These are phyloP conservation scores for Phoma sp. DNA, from an alignment of 2,329 filamentous ascomycete genomes.

Conservation along the genomic window DNA sequence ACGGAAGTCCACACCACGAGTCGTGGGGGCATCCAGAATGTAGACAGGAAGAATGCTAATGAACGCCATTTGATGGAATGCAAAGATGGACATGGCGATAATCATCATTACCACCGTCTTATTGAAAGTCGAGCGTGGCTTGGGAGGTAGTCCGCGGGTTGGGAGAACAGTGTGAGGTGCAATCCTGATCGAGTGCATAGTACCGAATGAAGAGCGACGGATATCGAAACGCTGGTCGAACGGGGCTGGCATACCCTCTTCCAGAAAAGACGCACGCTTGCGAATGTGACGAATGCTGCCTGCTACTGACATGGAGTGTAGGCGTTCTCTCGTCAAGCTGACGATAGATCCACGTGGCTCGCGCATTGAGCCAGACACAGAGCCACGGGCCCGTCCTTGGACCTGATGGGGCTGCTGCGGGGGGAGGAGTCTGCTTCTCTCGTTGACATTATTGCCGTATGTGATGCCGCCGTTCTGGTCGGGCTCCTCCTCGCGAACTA, in stretches of 20 bases:
- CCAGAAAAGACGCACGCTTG: conserved; percentile 47
- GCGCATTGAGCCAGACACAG: conserved; percentile 34
- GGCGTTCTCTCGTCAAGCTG: conserved; percentile 33
- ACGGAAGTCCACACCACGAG: conserved; percentile 48
- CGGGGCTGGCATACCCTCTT: conserved; percentile 45
- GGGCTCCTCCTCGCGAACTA: conserved; percentile 40
- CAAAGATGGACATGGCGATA: conserved; percentile 84
- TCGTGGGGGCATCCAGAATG: conserved; percentile 73
- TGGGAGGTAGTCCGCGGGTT: conserved; percentile 22
- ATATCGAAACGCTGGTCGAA: conserved; percentile 46
- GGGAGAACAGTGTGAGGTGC: conserved; percentile 37
- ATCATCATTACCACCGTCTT: conserved; percentile 77
- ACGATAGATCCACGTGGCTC: conserved; percentile 34
- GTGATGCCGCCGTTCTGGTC: conserved; percentile 54
- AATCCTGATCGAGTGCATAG: conserved; percentile 46
- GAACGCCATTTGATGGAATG: conserved; percentile 89
- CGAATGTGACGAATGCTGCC: conserved; percentile 44
- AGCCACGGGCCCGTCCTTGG: conserved; percentile 41
- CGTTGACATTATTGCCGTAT: conserved; percentile 74
- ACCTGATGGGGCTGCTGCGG: conserved; percentile 56
- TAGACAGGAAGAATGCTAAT: conserved; percentile 92
- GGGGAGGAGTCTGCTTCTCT: conserved; percentile 67
- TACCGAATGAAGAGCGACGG: conserved; percentile 46
- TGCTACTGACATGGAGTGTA: conserved; percentile 39
- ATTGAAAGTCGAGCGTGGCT: conserved; percentile 59